Conservation (phyloP, 1,284 basidiomycete genomes). For the Mycena citricolor region DNA sequence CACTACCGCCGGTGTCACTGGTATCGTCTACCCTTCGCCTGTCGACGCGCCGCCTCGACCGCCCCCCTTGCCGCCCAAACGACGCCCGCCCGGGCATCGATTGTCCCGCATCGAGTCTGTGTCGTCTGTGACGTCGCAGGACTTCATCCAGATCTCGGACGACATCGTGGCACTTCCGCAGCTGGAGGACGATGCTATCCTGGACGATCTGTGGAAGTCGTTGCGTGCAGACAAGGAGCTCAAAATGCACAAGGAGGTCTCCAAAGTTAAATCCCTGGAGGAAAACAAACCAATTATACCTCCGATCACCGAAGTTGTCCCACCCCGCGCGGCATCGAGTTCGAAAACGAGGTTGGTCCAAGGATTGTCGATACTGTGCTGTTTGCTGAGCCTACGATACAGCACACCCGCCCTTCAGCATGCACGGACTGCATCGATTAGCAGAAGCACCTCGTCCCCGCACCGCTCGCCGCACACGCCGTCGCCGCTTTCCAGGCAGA, state of each 20-base stretch:
- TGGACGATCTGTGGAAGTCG: slow-evolving; percentile 16
- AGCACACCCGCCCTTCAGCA: too few species aligned
- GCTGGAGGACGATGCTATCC: slow-evolving; percentile 8
- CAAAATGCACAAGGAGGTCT: slow-evolving; percentile 18
- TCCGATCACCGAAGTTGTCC: neutral
- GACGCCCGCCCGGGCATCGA: slow-evolving; percentile 11
- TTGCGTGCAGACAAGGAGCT: slow-evolving; percentile 16
- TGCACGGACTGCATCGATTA: too few species aligned
- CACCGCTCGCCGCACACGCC: too few species aligned
- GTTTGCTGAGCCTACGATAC: neutral
- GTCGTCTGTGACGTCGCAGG: slow-evolving; percentile 7
- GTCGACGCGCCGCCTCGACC: slow-evolving; percentile 3
- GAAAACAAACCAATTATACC: slow-evolving; percentile 6
- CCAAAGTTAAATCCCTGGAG: slow-evolving; percentile 22
- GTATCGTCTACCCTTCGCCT: slow-evolving; percentile 16
- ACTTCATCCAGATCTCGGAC: slow-evolving; percentile 13
- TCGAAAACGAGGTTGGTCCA: slow-evolving; percentile 17
- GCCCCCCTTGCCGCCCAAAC: slow-evolving; percentile 1
- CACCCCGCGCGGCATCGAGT: slow-evolving; percentile 16
- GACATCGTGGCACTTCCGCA: slow-evolving; percentile 6
- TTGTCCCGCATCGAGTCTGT: slow-evolving; percentile 14
- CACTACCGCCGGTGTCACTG: slow-evolving; percentile 20
- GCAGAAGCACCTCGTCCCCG: too few species aligned
- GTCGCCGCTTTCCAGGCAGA: too few species aligned
- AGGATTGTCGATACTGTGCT: neutral